Evolutionary conservation across 2,329 filamentous ascomycete genomes (phyloP).

Genomic region (Penicillium glabrum): DNA sequence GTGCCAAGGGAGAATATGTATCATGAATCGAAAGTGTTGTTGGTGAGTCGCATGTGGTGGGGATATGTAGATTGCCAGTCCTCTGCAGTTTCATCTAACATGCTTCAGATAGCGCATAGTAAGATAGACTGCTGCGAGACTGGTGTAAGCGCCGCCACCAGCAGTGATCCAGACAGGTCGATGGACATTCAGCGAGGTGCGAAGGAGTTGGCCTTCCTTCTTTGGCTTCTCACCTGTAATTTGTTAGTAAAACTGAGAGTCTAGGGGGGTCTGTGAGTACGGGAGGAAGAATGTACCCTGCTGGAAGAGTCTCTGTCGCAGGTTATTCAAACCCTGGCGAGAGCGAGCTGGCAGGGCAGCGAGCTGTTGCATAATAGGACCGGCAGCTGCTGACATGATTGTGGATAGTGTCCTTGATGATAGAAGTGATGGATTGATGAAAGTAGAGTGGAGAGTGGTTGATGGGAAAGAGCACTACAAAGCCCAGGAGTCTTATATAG

Average conservation of each 20-base stretch:
- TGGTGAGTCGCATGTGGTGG: neutral
- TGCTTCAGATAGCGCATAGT: conserved; percentile 32
- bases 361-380: conserved; percentile 22
- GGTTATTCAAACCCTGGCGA: conserved; percentile 24
- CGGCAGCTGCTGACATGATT: conserved; percentile 25
- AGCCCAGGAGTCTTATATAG: conserved; percentile 16
- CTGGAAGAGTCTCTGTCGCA: conserved; percentile 26
- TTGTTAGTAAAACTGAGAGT: conserved; percentile 6
- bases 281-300: conserved; percentile 18
- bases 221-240: conserved; percentile 27
- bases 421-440: conserved; percentile 1
- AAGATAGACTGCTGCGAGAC: conserved; percentile 30
- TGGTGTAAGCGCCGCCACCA: conserved; percentile 32
- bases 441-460: conserved; percentile 12
- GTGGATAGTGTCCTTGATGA: neutral
- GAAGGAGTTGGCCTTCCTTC: conserved; percentile 27
- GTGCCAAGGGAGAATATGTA: neutral
- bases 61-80: too few relatives aligned
- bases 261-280: neutral
- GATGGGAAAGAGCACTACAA: neutral
- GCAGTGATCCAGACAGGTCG: conserved; percentile 35
- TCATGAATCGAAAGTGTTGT: neutral
- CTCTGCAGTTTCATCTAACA: conserved; percentile 9
- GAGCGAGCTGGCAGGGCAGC: conserved; percentile 23
- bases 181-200: conserved; percentile 32